Percentiles rank a stretch among this genome's conserved stretches.
These are phyloP conservation scores for Madurella mycetomatis DNA, from an alignment of 2,329 filamentous ascomycete genomes.

Conservation along the genomic window DNA sequence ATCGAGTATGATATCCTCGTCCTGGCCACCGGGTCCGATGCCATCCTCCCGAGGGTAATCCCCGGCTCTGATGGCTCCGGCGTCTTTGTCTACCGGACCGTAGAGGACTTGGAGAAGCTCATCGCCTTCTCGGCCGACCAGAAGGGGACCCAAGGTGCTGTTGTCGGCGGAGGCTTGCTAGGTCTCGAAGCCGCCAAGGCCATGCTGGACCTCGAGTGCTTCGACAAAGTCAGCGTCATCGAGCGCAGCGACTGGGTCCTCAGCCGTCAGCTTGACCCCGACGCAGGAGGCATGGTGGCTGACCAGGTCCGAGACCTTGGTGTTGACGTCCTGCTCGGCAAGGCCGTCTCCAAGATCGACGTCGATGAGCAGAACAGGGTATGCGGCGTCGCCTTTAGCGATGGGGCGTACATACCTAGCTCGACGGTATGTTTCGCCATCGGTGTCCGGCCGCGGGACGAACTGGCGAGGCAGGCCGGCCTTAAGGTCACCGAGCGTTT, in stretches of 20 bases:
- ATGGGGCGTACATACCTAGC: constrained; percentile 72
- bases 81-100: constrained; percentile 85
- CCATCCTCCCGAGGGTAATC: constrained; percentile 65
- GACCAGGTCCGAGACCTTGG: constrained; percentile 76
- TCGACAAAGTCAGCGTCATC: constrained; percentile 69
- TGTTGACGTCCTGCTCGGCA: constrained; percentile 73
- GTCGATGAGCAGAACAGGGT: constrained; percentile 64
- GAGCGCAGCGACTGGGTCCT: constrained; percentile 81
- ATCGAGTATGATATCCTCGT: constrained; percentile 77
- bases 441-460: constrained; percentile 75
- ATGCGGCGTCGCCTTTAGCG: constrained; percentile 71
- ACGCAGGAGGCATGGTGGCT: constrained; percentile 76
- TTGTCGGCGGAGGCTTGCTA: constrained; percentile 79
- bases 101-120: constrained; percentile 72
- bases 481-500: constrained; percentile 69
- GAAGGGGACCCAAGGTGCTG: constrained; percentile 65
- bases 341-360: constrained; percentile 67
- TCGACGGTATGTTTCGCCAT: constrained; percentile 87
- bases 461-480: constrained; percentile 64
- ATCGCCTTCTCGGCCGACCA: constrained; percentile 66
- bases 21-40: constrained; percentile 81
- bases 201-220: constrained; percentile 79
- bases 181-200: constrained; percentile 88
- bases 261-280: constrained; percentile 73
- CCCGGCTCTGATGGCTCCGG: constrained; percentile 76